phyloP scores from a whole-genome alignment of 441 rosid genomes.

The Populus trichocarpa region DNA sequence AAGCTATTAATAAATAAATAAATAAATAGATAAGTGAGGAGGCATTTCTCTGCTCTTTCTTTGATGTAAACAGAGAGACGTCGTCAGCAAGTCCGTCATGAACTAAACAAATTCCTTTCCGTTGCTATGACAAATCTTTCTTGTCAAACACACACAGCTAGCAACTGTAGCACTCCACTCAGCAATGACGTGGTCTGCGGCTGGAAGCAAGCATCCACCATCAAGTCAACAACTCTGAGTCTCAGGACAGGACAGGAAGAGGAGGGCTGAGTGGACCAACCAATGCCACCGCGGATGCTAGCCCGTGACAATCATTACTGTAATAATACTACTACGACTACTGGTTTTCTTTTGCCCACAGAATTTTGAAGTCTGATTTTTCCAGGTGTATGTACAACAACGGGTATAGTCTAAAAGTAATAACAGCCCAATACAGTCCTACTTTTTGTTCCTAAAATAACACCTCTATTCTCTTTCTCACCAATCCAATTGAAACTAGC shows the following conservation, averaged over 20 bases:
- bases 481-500: too few relatives aligned
- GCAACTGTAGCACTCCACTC: neutral
- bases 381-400: too few relatives aligned
- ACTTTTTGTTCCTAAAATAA: too few relatives aligned
- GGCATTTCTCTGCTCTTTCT: too few relatives aligned
- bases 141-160: neutral
- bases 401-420: neutral
- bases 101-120: neutral
- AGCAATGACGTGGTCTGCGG: conserved; percentile 15
- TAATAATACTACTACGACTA: too few relatives aligned
- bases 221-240: neutral
- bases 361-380: neutral
- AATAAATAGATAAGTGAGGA: neutral
- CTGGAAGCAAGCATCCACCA: neutral
- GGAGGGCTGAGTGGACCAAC: neutral
- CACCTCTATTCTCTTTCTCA: neutral
- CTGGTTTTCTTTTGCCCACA: neutral
- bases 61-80: neutral
- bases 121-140: neutral
- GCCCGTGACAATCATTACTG: neutral
- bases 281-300: neutral
- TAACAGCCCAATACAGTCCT: neutral
- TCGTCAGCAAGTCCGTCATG: conserved; percentile 11
- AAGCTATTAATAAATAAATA: too few relatives aligned
- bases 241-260: neutral